Evolutionary conservation across 2,329 filamentous ascomycete genomes (phyloP), one percentile per base, ranked within the genome.

Genomic region (Exophiala alcalophila): DNA sequence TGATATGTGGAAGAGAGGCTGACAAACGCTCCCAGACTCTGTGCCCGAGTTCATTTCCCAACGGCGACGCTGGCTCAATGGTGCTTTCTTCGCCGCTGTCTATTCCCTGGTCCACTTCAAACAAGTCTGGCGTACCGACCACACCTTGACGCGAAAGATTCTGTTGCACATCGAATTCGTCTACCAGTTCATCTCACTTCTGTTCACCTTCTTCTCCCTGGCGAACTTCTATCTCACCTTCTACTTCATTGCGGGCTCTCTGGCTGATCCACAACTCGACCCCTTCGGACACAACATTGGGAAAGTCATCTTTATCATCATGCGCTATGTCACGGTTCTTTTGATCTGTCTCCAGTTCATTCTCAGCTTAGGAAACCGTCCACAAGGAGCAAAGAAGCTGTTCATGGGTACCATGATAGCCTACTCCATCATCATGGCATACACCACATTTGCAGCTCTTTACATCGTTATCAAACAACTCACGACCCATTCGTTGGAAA

Each of bases 141-240:
- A 98, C 66, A 92, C 88, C 1, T 60, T 97, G 15, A 76, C 81
- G 25, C 85, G 92, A 55, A 98, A 98, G 67, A 76, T 94, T 16
- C 76, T 98, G 23, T 78, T 98, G 38, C 90, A 96, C 65, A 80
- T 97, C 57, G 92, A 98, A 64, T 96, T 96, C 61, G 65, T 95
- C 55, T 98, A 98, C 66, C 92, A 98, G 64, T 84, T 94, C 62
- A 76, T 97, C 56, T 86, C 89, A 60, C 79, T 98, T 10, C 66
- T 94, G 49, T 98, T 98, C 71, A 98, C 92, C 31, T 98, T 88
- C 72, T 97, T 98, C 72, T 95, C 91, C 8, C 80, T 98, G 55
- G 90, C 91, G 65, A 98, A 98, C 72, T 98, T 97, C 74, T 98
- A 97, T 65, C 81, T 98, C 38, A 94, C 90, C 44, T 98, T 98